Base-by-base conservation (phyloP, 2,329 filamentous ascomycete species). In the Nigrospora sphaerica region DNA sequence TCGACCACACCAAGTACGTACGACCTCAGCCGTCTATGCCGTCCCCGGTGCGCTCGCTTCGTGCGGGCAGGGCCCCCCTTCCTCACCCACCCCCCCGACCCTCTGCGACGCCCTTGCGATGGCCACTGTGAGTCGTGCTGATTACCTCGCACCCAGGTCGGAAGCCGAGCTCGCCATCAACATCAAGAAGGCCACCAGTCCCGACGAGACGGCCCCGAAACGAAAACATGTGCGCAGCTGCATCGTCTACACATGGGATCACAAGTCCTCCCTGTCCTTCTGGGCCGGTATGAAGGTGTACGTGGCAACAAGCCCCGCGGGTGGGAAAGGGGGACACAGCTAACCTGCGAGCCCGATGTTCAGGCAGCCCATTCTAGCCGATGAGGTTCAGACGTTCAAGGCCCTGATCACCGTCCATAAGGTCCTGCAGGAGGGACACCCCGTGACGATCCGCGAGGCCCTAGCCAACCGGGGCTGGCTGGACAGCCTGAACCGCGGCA, bases 261-360 rank as follows among this genome's bases (percentile, higher is more conserved):
- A 98, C 74, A 95, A 95, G 72, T 95, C 86, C 54, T 95, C 91
- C 37, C 78, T 83, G 63, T 88, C 91, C 62, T 98, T 98, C 68
- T 98, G 93, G 93, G 83, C 88, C 47, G 92, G 91, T 64, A 95
- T 98, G 79, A 98, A 98, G 81, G 91, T 97, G 86, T 95, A 78
- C 57, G 85, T 77, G 44, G 34, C 12, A 33, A 44, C 31, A n/a
- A 14, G 33, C 12, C 9, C 12, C 16, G 38, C 17, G 10, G 34
- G 51, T 39, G 31, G 19, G 19, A 34, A 16, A 16, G n/a, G 33
- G 19, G 23, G 16, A 13, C 32, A 28, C 16, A 12, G 35, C 42
- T 44, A 33, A 44, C 42, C 23, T 12, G 33, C 16, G 18, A 32
- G 10, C 16, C n/a, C 10, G 31, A 14, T 4, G 10, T 28, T 36